Evolutionary conservation across 2,329 filamentous ascomycete species (phyloP).

Genomic region (Alternaria burnsii): DNA sequence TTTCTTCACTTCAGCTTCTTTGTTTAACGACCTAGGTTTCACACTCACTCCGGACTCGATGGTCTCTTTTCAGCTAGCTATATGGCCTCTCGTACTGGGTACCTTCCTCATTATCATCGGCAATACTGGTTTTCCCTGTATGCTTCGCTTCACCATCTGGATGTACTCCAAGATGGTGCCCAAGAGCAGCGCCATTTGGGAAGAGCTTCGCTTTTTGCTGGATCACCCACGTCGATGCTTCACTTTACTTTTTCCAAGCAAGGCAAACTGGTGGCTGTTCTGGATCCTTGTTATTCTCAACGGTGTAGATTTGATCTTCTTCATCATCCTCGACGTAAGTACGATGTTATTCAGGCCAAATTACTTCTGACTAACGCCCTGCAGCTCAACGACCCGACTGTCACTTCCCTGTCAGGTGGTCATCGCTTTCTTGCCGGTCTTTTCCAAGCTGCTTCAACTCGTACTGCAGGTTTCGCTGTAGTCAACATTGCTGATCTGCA

Average conservation of each 20-base stretch:
- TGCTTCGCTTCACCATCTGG: constrained; percentile 96
- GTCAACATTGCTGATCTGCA: constrained; percentile 81
- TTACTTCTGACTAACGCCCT: constrained; percentile 7
- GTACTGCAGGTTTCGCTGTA: constrained; percentile 89
- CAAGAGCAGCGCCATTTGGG: constrained; percentile 75
- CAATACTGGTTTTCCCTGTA: constrained; percentile 94
- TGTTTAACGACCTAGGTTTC: constrained; percentile 95
- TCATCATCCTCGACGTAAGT: constrained; percentile 87
- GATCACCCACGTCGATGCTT: constrained; percentile 97
- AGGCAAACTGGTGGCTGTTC: constrained; percentile 96
- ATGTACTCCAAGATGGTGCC: constrained; percentile 72
- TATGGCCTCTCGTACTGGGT: constrained; percentile 78
- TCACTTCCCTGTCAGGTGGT: constrained; percentile 74
- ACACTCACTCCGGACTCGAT: constrained; percentile 94
- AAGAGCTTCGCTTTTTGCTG: constrained; percentile 88
- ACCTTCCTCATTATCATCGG: constrained; percentile 91
- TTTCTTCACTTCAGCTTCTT: constrained; percentile 85
- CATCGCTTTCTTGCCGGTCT: constrained; percentile 83
- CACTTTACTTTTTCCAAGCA: constrained; percentile 88
- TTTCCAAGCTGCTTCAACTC: constrained; percentile 88
- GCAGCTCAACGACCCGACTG: constrained; percentile 74
- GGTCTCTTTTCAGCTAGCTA: constrained; percentile 81
- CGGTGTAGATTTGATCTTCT: constrained; percentile 84
- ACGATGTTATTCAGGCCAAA: background rate
- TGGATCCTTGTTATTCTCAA: constrained; percentile 85